Evolutionary conservation across 768 basidiomycete species (phyloP).

Genomic region (Suillus cothurnatus): DNA sequence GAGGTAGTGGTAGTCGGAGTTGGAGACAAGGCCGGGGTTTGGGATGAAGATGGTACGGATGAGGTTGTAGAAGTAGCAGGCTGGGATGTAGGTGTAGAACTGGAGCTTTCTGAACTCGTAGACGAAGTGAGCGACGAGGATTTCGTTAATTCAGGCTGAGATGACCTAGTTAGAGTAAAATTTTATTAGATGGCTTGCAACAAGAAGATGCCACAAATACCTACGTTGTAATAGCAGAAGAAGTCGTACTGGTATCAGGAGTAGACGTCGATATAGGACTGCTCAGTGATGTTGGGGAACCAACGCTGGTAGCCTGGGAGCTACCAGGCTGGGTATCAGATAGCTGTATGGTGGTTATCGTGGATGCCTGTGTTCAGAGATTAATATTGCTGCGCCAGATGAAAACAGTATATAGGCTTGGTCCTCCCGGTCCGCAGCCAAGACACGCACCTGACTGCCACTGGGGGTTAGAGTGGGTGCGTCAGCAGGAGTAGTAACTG

Average conservation of each 20-base stretch:
- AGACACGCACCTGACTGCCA: constrained; percentile 1
- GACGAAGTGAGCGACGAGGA: not conserved
- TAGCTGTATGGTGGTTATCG: not conserved
- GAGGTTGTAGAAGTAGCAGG: not conserved
- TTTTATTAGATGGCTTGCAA: not conserved
- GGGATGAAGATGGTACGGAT: constrained; percentile 4
- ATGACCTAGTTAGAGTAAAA: not conserved
- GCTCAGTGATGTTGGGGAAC: not conserved
- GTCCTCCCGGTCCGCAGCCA: not conserved
- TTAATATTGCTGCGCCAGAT: not conserved
- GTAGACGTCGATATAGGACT: constrained; percentile 2
- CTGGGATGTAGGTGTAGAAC: constrained; percentile 5
- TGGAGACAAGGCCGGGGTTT: not conserved
- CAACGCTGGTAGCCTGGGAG: not conserved
- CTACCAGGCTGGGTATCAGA: not conserved
- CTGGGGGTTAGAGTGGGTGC: not conserved
- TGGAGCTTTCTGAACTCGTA: not conserved
- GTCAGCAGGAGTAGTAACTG: not conserved
- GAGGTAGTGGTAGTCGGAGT: not conserved
- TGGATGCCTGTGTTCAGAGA: not conserved
- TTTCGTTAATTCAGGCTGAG: not conserved
- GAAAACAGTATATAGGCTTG: not conserved
- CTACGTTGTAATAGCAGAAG: constrained; percentile 20
- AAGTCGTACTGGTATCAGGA: not conserved
- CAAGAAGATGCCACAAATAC: not conserved